Evolutionary conservation across 805 yeast species (phyloP).

Genomic region (Lipomyces spencermartinsiae): DNA sequence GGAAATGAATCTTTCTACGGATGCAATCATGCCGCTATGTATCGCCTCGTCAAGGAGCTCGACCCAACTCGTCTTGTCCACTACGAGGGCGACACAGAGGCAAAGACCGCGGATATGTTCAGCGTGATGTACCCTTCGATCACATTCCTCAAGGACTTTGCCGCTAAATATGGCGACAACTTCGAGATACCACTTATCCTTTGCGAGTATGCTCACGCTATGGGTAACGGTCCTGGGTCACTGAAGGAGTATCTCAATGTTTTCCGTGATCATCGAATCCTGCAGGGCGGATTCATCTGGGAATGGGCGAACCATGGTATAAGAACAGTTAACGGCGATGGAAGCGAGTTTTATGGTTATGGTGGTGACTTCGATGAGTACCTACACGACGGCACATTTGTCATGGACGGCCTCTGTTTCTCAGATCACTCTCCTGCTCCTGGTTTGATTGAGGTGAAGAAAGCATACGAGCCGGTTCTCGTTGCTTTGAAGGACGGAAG

Average conservation of each 20-base stretch:
- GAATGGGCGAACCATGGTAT: conserved; percentile 53
- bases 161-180: conserved; percentile 29
- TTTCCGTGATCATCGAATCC: conserved; percentile 43
- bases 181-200: conserved; percentile 46
- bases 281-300: conserved; percentile 52
- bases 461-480: conserved; percentile 47
- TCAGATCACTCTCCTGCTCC: conserved; percentile 49
- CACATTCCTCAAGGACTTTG: conserved; percentile 40
- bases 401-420: conserved; percentile 48
- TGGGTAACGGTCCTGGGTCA: conserved; percentile 52
- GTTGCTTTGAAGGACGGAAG: conserved; percentile 10
- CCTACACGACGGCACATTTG: conserved; percentile 49
- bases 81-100: conserved; percentile 47
- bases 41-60: conserved; percentile 40
- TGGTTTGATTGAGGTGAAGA: conserved; percentile 46
- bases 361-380: conserved; percentile 51
- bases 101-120: conserved; percentile 45
- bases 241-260: conserved; percentile 47
- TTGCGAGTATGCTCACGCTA: conserved; percentile 51
- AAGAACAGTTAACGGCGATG: conserved; percentile 22
- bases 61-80: conserved; percentile 48
- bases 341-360: conserved; percentile 42
- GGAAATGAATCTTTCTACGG: conserved; percentile 51
- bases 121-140: conserved; percentile 47
- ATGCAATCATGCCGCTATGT: conserved; percentile 46